A percentile compares a stretch with the other conserved stretches of the same genome.
These are phyloP conservation scores for Dothistroma septosporum DNA, from an alignment of 2,329 filamentous ascomycete species.

Conservation along the genomic window DNA sequence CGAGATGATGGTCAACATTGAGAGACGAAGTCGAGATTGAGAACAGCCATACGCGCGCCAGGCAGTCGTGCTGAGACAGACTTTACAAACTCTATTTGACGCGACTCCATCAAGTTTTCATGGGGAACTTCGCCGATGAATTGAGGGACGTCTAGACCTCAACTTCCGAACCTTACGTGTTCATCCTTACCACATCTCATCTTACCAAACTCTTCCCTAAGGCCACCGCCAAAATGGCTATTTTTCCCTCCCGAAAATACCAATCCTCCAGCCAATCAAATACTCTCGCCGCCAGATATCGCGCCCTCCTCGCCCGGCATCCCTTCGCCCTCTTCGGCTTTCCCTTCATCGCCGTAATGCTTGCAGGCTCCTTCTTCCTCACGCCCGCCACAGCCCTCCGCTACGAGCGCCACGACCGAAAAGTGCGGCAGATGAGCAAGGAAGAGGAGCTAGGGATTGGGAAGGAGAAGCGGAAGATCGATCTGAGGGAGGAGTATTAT, in stretches of 20 bases:
- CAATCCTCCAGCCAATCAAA: conserved; percentile 62
- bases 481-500: conserved; percentile 83
- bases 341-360: conserved; percentile 84
- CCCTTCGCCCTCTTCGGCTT: conserved; percentile 92
- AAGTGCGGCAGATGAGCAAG: conserved; percentile 76
- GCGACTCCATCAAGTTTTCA: neutral
- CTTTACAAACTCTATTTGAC: conserved; percentile 2
- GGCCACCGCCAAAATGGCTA: conserved; percentile 27
- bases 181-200: neutral
- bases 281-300: conserved; percentile 71
- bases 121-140: neutral
- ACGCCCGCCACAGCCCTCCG: conserved; percentile 90
- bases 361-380: conserved; percentile 87
- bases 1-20: neutral
- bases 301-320: conserved; percentile 66
- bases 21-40: neutral
- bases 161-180: neutral
- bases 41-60: neutral
- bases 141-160: neutral
- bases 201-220: neutral
- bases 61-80: neutral
- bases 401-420: conserved; percentile 89
- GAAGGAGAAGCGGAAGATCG: conserved; percentile 64
- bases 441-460: conserved; percentile 84
- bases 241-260: conserved; percentile 48